These are phyloP conservation scores for Tetradesmus obliquus DNA, from an alignment of 139 green algal species.

Conservation along the genomic window DNA sequence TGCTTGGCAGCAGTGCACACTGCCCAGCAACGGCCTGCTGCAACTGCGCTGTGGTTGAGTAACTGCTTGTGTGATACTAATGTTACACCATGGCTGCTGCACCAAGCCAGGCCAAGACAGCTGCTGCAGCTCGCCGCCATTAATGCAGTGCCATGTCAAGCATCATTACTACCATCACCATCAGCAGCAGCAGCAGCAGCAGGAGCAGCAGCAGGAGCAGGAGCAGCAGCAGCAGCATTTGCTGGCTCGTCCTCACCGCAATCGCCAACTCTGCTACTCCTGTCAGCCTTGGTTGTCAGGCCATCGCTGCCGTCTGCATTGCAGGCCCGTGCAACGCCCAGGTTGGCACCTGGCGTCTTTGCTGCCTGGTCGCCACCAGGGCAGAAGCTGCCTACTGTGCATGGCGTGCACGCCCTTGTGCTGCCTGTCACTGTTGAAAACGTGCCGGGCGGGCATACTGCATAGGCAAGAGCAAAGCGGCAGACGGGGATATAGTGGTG, in stretches of 20 bases:
- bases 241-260: not conserved
- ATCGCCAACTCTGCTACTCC: not conserved
- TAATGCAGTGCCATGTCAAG: too few species aligned
- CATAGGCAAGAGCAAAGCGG: not conserved
- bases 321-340: not conserved
- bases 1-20: not conserved
- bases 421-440: not conserved
- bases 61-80: not conserved
- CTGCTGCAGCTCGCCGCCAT: not conserved
- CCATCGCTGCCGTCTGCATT: not conserved
- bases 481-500: not conserved
- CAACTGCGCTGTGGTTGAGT: not conserved
- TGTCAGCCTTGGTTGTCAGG: not conserved
- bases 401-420: not conserved
- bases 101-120: not conserved
- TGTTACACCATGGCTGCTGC: not conserved
- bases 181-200: not conserved
- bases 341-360: not conserved
- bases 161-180: too few species aligned
- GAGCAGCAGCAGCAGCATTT: not conserved
- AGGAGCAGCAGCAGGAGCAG: not conserved
- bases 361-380: not conserved
- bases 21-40: not conserved
- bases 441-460: not conserved
- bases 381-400: not conserved